These are phyloP conservation scores for Lactifluus echinatus DNA, from an alignment of 768 basidiomycete species.

Conservation along the genomic window DNA sequence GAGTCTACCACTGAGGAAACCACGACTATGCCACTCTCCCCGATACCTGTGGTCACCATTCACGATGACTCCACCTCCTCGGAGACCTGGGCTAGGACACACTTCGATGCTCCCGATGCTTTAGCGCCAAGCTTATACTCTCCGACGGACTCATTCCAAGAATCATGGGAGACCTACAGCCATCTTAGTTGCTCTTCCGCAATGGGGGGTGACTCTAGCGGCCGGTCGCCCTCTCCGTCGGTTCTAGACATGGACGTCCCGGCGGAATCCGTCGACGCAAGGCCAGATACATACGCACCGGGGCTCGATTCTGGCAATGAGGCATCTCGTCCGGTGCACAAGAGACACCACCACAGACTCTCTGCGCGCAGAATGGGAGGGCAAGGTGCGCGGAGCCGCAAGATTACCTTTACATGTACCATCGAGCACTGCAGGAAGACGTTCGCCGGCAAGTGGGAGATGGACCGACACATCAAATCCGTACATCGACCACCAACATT, in stretches of 20 bases:
- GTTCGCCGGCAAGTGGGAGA: slow-evolving; percentile 16
- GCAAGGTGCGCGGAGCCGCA: background rate
- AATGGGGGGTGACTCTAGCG: no score
- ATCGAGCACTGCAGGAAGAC: background rate
- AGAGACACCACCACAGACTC: background rate
- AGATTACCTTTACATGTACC: slow-evolving; percentile 6
- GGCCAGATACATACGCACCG: background rate
- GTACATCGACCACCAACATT: slow-evolving; percentile 13
- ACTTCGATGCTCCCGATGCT: background rate
- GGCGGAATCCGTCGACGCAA: background rate
- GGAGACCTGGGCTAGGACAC: background rate
- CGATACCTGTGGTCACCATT: background rate
- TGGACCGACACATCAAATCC: slow-evolving; percentile 9
- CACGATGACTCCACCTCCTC: background rate
- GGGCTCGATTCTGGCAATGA: background rate
- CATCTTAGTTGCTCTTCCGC: no score
- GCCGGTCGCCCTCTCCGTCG: background rate
- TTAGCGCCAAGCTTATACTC: background rate
- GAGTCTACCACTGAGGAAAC: no score
- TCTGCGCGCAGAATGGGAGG: background rate
- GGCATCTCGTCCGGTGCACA: no score
- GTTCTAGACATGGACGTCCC: background rate
- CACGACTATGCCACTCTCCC: background rate
- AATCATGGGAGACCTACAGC: no score
- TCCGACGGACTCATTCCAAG: background rate